Base-by-base conservation (phyloP, 192 early-diverging fungal genomes). In the Chytriomyces sp. region DNA sequence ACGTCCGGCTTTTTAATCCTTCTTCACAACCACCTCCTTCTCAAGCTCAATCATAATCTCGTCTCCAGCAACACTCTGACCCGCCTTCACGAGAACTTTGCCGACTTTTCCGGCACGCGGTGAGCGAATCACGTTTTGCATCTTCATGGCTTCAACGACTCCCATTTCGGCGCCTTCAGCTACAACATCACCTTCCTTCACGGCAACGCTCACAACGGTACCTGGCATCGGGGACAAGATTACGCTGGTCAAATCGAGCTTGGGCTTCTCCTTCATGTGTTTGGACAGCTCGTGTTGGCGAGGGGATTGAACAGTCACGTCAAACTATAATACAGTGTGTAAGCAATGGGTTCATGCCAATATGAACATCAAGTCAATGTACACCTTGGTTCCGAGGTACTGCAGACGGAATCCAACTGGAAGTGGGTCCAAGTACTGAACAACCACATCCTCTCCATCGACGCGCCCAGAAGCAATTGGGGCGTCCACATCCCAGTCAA, bases 161-260 rank as follows among this genome's bases (percentile, higher is more conserved):
- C 90, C 93, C 43, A 97, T 79, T 77, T 95, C 95, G 10, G 85
- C 84, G 0, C 96, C 96, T 81, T 96, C 89, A 7, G 88, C 84
- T 9, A 97, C 90, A 2, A 85, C 82, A 74, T 98, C 93, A 18
- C 94, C 95, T 5, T 81, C 91, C 80, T 89, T 91, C 61, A 98
- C 93, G 6, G 89, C 35, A 35, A 35, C 35, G 4, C 35, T 35
- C 35, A 35, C 35, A 35, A 35, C 35, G 35, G 35, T 85, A 10
- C 97, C 95, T 6, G 95, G 95, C 95, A 98, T 98, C 5, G 97
- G 95, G 9, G 93, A 85, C 1, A 92, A 82, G n/a, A 97, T 88
- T 67, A 94, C 82, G 76, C 87, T 88, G 91, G 35, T 90, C 6
- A 90, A 83, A 50, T 95, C 93, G 43, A 90, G 76, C 75, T 89